phyloP scores from a whole-genome alignment of 2,329 filamentous ascomycete genomes.

The Pseudogymnoascus verrucosus region DNA sequence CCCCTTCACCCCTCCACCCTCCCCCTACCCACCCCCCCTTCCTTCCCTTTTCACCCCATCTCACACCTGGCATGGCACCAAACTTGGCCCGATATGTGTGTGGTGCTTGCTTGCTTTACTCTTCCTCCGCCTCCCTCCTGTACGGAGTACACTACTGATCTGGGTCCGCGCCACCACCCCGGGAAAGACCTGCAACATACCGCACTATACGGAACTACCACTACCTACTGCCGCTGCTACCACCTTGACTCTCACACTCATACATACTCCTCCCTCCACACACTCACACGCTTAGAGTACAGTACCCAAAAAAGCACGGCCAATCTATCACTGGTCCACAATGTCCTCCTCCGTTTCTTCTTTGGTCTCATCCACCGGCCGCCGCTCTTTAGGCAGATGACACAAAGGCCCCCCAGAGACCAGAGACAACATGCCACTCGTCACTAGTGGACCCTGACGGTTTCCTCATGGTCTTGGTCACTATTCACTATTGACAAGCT shows the following conservation, averaged over 20 bases:
- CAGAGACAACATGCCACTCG: neutral
- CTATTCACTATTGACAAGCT: neutral
- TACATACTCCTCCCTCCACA: neutral
- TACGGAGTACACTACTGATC: neutral
- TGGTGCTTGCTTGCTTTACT: neutral
- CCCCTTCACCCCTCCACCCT: neutral
- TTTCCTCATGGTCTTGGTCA: neutral
- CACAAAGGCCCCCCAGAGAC: neutral
- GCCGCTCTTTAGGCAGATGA: neutral
- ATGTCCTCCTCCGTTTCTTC: neutral
- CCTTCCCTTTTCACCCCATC: neutral
- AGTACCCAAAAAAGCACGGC: neutral
- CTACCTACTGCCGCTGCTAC: neutral
- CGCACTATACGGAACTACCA: neutral
- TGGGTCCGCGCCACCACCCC: neutral
- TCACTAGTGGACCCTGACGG: neutral
- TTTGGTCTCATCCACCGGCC: neutral
- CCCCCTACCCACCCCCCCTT: neutral
- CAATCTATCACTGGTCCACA: constrained; percentile 1
- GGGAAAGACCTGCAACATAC: neutral
- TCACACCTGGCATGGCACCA: neutral
- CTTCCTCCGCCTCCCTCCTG: neutral
- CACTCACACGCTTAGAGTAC: neutral
- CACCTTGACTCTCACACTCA: neutral
- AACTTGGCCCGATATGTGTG: neutral